Evolutionary conservation across 768 basidiomycete genomes (phyloP).

Genomic region (Melanogaster broomeanus): DNA sequence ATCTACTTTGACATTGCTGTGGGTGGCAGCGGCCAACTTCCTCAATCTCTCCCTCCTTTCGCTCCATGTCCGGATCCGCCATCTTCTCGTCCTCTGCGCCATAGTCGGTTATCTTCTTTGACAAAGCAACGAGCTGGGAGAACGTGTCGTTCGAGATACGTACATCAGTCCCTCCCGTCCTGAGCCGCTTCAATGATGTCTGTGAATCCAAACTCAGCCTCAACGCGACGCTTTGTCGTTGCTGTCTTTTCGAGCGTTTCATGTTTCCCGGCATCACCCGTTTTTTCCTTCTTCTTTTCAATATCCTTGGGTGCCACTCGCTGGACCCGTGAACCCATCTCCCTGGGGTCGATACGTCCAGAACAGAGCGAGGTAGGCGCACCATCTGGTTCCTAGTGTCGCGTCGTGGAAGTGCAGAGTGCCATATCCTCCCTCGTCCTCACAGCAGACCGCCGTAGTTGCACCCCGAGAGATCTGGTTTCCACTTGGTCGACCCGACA

Average conservation of each 20-base stretch:
- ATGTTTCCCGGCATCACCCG: conserved; percentile 49
- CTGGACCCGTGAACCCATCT: conserved; percentile 92
- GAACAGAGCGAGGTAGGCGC: conserved; percentile 91
- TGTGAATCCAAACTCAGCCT: conserved; percentile 73
- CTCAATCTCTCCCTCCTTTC: conserved; percentile 87
- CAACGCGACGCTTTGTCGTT: conserved; percentile 56
- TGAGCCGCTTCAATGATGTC: conserved; percentile 97
- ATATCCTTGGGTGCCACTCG: conserved; percentile 84
- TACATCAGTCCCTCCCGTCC: conserved; percentile 76
- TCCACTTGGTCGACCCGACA: conserved; percentile 42
- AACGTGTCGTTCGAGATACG: conserved; percentile 71
- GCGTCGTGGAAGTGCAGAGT: conserved; percentile 74
- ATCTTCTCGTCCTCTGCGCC: conserved; percentile 81
- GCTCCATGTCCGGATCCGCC: conserved; percentile 78
- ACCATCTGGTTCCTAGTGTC: conserved; percentile 97
- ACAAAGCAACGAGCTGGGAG: conserved; percentile 76
- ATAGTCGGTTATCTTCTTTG: conserved; percentile 97
- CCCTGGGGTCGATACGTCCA: conserved; percentile 83
- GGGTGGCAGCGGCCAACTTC: conserved; percentile 58
- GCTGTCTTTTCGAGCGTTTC: conserved; percentile 61
- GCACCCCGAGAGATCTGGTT: conserved; percentile 86
- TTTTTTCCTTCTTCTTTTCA: conserved; percentile 93
- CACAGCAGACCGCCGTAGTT: too few relatives aligned
- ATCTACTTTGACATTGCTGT: conserved; percentile 56
- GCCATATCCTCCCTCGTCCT: too few relatives aligned